These are phyloP conservation scores for Rhizopus microsporus DNA, from an alignment of 371 early-diverging fungal species.

Conservation along the genomic window DNA sequence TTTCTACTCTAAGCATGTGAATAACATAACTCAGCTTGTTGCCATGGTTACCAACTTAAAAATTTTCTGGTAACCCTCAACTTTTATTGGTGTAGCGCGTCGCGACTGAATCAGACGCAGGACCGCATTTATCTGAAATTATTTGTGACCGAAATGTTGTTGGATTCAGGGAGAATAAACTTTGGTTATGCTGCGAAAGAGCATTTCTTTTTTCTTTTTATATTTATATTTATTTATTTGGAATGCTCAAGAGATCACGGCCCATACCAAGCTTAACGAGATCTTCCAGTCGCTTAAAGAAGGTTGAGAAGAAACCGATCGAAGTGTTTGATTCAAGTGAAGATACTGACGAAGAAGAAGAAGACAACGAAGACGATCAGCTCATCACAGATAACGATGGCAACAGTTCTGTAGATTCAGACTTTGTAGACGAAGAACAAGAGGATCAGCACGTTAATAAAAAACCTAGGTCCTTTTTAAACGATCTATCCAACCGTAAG, in stretches of 20 bases:
- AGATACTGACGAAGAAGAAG: neutral
- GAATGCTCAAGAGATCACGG: neutral
- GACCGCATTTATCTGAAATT: too few species aligned
- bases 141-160: too few species aligned
- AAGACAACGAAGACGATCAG: neutral
- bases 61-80: too few species aligned
- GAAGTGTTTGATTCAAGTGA: neutral
- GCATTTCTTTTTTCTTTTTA: too few species aligned
- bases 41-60: too few species aligned
- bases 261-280: slow-evolving; percentile 1
- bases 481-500: slow-evolving; percentile 17
- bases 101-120: too few species aligned
- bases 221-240: too few species aligned
- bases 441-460: slow-evolving; percentile 12
- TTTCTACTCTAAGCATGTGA: too few species aligned
- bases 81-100: too few species aligned
- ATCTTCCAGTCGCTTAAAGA: neutral
- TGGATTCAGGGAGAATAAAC: too few species aligned
- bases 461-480: slow-evolving; percentile 7
- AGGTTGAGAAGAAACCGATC: neutral
- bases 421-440: slow-evolving; percentile 26
- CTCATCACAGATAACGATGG: slow-evolving; percentile 14
- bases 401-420: slow-evolving; percentile 23
- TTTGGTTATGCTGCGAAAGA: too few species aligned
- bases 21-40: too few species aligned